Percentiles rank a stretch among this genome's conserved stretches.
Evolutionary conservation across 148 eudicot species (phyloP).

Genomic region (Fagopyrum esculentum): DNA sequence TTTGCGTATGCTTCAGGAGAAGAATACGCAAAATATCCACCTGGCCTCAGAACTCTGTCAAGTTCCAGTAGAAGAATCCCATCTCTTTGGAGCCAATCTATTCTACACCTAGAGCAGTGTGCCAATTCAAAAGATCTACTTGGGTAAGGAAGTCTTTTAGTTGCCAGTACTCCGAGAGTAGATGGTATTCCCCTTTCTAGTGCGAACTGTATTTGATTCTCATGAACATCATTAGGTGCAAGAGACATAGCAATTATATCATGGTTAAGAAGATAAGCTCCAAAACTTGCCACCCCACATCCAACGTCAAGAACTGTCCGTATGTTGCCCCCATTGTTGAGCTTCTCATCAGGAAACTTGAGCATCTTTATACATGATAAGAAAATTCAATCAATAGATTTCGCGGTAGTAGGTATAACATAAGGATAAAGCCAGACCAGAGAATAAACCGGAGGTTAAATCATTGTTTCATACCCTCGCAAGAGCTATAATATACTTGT

Average conservation of each 20-base stretch:
- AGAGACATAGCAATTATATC: constrained; percentile 61
- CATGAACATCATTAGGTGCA: constrained; percentile 80
- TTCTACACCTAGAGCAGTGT: constrained; percentile 78
- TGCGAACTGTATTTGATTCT: constrained; percentile 80
- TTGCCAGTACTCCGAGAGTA: constrained; percentile 64
- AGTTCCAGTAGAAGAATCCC: constrained; percentile 60
- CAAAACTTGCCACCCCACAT: constrained; percentile 87
- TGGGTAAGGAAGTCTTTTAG: constrained; percentile 66
- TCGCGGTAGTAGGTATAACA: neutral
- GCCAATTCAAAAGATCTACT: constrained; percentile 78
- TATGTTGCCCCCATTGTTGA: constrained; percentile 48
- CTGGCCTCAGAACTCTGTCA: constrained; percentile 67
- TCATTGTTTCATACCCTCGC: constrained; percentile 37
- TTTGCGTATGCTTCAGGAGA: constrained; percentile 80
- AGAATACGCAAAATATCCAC: constrained; percentile 72
- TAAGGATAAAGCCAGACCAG: neutral
- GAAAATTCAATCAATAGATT: neutral
- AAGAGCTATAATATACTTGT: constrained; percentile 54
- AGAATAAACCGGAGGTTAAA: neutral
- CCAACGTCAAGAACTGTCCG: constrained; percentile 75
- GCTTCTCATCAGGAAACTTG: constrained; percentile 51
- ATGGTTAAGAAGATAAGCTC: constrained; percentile 64
- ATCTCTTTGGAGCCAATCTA: constrained; percentile 83
- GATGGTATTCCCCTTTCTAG: constrained; percentile 76
- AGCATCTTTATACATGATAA: constrained; percentile 39